Conservation (phyloP, 805 yeast genomes). For the Lachancea quebecensis region DNA sequence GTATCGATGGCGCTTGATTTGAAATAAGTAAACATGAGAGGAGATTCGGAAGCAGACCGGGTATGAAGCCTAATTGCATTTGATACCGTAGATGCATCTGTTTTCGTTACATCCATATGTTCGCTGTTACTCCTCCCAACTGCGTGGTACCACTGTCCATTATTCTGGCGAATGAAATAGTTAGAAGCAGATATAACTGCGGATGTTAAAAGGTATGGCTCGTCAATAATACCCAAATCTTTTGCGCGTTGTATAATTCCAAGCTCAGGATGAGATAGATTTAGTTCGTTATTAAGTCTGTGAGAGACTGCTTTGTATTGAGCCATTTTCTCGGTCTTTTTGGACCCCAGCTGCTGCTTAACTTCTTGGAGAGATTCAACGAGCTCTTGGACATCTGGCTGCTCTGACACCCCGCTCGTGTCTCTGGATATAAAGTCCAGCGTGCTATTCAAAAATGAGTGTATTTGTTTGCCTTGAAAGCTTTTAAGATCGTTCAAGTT, state of each 20-base stretch:
- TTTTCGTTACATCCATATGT: slow-evolving; percentile 11
- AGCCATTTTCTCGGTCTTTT: slow-evolving; percentile 18
- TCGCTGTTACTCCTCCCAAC: slow-evolving; percentile 12
- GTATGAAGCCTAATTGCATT: slow-evolving; percentile 21
- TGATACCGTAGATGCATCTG: slow-evolving; percentile 17
- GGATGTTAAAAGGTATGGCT: slow-evolving; percentile 21
- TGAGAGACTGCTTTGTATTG: slow-evolving; percentile 25
- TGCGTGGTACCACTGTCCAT: slow-evolving; percentile 20
- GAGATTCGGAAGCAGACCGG: slow-evolving; percentile 22
- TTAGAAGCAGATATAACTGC: slow-evolving; percentile 27
- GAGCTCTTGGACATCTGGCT: slow-evolving; percentile 7
- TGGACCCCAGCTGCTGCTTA: slow-evolving; percentile 12
- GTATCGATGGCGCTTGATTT: slow-evolving; percentile 16
- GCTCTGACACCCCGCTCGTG: not conserved
- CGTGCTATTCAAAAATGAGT: slow-evolving; percentile 24
- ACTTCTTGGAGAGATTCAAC: slow-evolving; percentile 10
- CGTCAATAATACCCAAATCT: slow-evolving; percentile 21
- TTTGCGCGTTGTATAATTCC: slow-evolving; percentile 22
- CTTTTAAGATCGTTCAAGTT: slow-evolving; percentile 24
- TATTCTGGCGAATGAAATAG: slow-evolving; percentile 19
- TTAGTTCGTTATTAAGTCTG: slow-evolving; percentile 24
- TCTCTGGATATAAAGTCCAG: slow-evolving; percentile 19
- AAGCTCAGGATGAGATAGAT: slow-evolving; percentile 25
- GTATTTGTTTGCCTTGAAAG: slow-evolving; percentile 28
- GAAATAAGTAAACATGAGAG: slow-evolving; percentile 27